A percentile compares a stretch with the other conserved stretches of the same genome.
phyloP scores from a whole-genome alignment of 768 basidiomycete genomes.

The Gautieria morchelliformis region DNA sequence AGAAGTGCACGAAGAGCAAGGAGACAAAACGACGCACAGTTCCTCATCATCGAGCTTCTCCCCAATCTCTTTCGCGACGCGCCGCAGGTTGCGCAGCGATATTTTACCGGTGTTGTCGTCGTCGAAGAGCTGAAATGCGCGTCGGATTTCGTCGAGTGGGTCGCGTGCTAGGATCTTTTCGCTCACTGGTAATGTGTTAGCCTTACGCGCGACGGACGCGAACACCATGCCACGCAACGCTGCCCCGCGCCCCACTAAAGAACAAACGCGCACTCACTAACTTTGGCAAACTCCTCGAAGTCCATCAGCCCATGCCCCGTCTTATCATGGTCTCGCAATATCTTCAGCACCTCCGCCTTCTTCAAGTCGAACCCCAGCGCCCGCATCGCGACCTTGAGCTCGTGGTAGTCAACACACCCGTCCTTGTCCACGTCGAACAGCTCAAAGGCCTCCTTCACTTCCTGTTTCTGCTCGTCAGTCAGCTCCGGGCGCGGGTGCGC shows the following conservation, averaged over 20 bases:
- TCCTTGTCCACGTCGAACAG: conserved; percentile 99
- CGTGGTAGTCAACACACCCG: conserved; percentile 92
- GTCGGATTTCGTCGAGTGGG: conserved; percentile 91
- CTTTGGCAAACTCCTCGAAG: conserved; percentile 88
- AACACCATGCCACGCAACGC: too few relatives aligned
- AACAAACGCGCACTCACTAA: conserved; percentile 44
- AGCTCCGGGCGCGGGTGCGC: conserved; percentile 74
- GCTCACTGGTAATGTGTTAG: conserved; percentile 57
- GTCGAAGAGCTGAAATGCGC: conserved; percentile 95
- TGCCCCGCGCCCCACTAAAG: too few relatives aligned
- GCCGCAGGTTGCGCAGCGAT: conserved; percentile 75
- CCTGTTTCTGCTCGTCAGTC: conserved; percentile 83
- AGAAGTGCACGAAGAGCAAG: not conserved
- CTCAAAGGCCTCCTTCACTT: conserved; percentile 98
- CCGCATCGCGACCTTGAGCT: conserved; percentile 97
- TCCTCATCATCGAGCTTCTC: conserved; percentile 94
- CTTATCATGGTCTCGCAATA: conserved; percentile 86
- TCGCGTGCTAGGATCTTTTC: conserved; percentile 89
- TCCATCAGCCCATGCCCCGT: conserved; percentile 78
- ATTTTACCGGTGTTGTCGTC: conserved; percentile 96
- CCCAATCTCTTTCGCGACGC: conserved; percentile 95
- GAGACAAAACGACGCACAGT: conserved; percentile 51
- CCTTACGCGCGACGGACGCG: not conserved
- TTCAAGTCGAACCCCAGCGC: conserved; percentile 97
- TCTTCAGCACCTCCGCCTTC: conserved; percentile 95